Evolutionary conservation across 2,329 filamentous ascomycete genomes (phyloP).

Genomic region (Atkinsonella texensis): DNA sequence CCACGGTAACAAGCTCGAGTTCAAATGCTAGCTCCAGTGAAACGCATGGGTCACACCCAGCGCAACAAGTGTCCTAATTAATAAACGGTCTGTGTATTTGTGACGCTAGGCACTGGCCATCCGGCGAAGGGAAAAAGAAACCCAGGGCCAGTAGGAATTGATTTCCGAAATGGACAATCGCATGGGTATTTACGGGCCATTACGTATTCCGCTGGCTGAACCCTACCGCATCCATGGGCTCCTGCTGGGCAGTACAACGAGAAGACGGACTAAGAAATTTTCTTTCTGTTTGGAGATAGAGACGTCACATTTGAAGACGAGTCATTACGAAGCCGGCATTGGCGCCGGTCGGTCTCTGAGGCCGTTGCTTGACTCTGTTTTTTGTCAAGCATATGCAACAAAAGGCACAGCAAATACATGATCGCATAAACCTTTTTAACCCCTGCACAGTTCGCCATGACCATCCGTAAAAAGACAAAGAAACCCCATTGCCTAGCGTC

Average conservation of each 20-base stretch:
- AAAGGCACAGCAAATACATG: conserved; percentile 31
- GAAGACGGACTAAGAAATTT: not conserved
- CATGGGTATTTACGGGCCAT: no score
- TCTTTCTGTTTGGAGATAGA: not conserved
- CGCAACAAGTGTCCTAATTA: not conserved
- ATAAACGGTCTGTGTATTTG: no score
- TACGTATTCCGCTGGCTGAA: no score
- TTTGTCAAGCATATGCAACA: conserved; percentile 38
- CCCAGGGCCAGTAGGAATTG: no score
- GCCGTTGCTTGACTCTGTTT: conserved; percentile 51
- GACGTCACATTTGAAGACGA: conserved; percentile 24
- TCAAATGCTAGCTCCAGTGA: no score
- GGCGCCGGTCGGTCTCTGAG: conserved; percentile 61
- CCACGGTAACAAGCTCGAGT: no score
- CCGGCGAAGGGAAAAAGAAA: no score
- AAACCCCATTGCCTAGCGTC: not conserved
- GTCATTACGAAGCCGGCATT: conserved; percentile 47
- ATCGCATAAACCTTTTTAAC: conserved; percentile 21
- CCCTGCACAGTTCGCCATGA: conserved; percentile 28
- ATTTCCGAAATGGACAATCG: no score
- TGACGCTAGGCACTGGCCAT: no score
- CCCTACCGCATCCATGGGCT: no score
- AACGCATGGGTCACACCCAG: no score
- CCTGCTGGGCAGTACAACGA: not conserved
- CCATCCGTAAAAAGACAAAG: conserved; percentile 25